Evolutionary conservation across 495 filamentous ascomycete genomes (phyloP).

Genomic region (Haplographium delicatum): DNA sequence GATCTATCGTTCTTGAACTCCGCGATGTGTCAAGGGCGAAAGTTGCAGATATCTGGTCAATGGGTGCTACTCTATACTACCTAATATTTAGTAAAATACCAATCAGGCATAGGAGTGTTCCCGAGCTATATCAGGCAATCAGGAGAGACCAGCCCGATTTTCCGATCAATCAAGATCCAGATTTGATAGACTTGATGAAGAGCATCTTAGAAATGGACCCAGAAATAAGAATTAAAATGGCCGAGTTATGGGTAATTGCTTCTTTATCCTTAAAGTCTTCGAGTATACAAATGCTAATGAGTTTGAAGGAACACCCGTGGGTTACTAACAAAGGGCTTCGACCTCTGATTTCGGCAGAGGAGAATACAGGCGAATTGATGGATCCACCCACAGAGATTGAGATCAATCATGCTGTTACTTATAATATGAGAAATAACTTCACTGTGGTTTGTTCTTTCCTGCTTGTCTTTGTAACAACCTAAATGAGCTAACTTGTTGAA

Average conservation of each 20-base stretch:
- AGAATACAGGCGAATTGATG: conserved; percentile 82
- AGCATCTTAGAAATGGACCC: conserved; percentile 73
- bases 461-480: neutral
- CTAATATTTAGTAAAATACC: conserved; percentile 83
- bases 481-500: conserved; percentile 29
- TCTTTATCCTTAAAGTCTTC: no score
- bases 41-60: conserved; percentile 96
- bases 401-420: conserved; percentile 83
- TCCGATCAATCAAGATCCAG: conserved; percentile 50
- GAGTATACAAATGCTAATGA: no score
- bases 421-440: conserved; percentile 75
- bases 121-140: conserved; percentile 89
- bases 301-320: conserved; percentile 79
- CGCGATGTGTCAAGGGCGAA: conserved; percentile 83
- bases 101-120: conserved; percentile 68
- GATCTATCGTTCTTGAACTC: conserved; percentile 83
- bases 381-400: conserved; percentile 82
- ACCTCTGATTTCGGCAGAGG: conserved; percentile 70
- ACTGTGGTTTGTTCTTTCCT: conserved; percentile 60
- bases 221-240: conserved; percentile 72
- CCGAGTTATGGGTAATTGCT: conserved; percentile 64
- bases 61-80: conserved; percentile 95
- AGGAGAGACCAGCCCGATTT: conserved; percentile 51
- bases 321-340: conserved; percentile 80
- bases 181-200: conserved; percentile 63